These are phyloP conservation scores for Agaricus sinodeliciosus DNA, from an alignment of 768 basidiomycete genomes.

Conservation along the genomic window DNA sequence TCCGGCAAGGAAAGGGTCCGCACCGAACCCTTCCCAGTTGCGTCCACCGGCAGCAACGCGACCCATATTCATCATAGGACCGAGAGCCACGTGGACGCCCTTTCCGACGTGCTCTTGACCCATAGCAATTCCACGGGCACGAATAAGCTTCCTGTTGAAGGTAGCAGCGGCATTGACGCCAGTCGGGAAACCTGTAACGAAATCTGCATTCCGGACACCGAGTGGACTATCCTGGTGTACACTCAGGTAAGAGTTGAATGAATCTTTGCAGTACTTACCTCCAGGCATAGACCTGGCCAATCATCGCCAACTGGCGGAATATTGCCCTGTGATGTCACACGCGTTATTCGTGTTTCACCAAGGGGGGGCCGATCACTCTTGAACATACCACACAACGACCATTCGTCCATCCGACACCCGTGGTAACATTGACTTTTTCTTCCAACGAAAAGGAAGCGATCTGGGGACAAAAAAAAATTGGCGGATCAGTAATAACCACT, in stretches of 20 bases:
- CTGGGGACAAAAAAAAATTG: conserved; percentile 21
- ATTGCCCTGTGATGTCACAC: conserved; percentile 36
- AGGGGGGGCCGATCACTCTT: background rate
- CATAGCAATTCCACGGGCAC: conserved; percentile 70
- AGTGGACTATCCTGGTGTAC: conserved; percentile 55
- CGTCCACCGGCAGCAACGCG: conserved; percentile 73
- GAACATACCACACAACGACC: conserved; percentile 61
- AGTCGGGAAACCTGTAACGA: conserved; percentile 76
- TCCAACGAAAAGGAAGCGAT: conserved; percentile 46
- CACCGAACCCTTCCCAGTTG: conserved; percentile 96
- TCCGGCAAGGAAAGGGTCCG: conserved; percentile 82
- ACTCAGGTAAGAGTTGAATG: background rate
- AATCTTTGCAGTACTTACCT: conserved; percentile 29
- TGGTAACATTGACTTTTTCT: conserved; percentile 58
- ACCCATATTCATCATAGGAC: conserved; percentile 86
- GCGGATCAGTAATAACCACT: conserved; percentile 1
- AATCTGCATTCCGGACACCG: conserved; percentile 72
- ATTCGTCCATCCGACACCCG: conserved; percentile 59
- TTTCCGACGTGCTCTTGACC: conserved; percentile 79
- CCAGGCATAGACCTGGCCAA: conserved; percentile 69
- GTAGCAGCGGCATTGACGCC: conserved; percentile 77
- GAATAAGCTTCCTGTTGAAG: conserved; percentile 74
- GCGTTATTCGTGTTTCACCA: background rate
- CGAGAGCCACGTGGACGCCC: conserved; percentile 76
- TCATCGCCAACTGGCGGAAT: conserved; percentile 41